Conservation (phyloP, 257 asterid species). For the Ballota nigra region DNA sequence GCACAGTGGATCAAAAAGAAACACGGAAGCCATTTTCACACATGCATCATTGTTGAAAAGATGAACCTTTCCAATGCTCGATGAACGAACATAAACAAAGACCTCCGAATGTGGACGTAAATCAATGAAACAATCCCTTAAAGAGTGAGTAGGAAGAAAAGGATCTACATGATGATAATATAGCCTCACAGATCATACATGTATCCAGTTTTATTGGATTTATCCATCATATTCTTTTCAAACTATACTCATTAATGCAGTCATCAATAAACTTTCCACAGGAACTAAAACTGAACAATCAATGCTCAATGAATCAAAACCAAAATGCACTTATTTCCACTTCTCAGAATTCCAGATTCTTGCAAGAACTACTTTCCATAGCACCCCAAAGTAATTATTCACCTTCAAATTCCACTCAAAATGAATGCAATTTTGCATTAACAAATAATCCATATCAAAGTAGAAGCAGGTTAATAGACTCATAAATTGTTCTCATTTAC, state of each 20-base stretch:
- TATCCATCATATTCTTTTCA: not conserved
- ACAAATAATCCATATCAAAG: not conserved
- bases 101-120: not conserved
- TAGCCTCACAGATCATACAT: not conserved
- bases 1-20: not conserved
- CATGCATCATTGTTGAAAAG: not conserved
- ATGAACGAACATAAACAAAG: not conserved
- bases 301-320: not conserved
- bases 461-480: not conserved
- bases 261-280: not conserved
- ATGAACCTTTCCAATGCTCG: not conserved
- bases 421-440: not conserved
- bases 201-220: not conserved
- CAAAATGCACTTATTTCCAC: not conserved
- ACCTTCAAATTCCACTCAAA: constrained; percentile 1
- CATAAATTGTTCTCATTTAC: not conserved
- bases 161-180: not conserved
- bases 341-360: not conserved
- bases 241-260: not conserved
- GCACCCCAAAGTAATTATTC: constrained; percentile 18
- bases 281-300: not conserved
- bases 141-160: not conserved
- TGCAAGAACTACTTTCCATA: not conserved
- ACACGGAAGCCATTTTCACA: not conserved
- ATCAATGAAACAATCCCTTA: not conserved